phyloP scores from a whole-genome alignment of 164 flowering plant species.

The Taxillus chinensis region DNA sequence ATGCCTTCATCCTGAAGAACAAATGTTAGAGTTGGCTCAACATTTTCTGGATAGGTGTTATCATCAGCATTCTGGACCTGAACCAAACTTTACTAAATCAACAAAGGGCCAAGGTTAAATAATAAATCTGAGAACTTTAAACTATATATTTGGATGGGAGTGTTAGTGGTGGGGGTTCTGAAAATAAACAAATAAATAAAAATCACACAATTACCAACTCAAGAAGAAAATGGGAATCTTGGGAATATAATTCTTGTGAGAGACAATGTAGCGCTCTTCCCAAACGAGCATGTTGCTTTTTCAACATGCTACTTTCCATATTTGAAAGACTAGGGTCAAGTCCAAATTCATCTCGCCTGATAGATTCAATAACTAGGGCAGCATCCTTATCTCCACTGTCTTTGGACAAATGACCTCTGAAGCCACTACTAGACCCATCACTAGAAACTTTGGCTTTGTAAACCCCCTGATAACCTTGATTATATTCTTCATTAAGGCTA shows the following conservation, averaged over 20 bases:
- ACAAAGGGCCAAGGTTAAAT: neutral
- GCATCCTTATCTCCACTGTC: slow-evolving; percentile 27
- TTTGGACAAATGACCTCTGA: slow-evolving; percentile 4
- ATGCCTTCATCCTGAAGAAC: slow-evolving; percentile 65
- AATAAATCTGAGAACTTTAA: too few relatives aligned
- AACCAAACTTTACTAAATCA: slow-evolving; percentile 2
- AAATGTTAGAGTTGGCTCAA: slow-evolving; percentile 76
- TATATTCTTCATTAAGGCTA: slow-evolving; percentile 8
- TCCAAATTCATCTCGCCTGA: slow-evolving; percentile 93
- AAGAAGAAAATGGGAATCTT: slow-evolving; percentile 96
- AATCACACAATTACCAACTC: slow-evolving; percentile 56
- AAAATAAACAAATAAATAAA: neutral
- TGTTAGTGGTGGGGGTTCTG: too few relatives aligned
- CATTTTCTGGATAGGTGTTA: slow-evolving; percentile 54
- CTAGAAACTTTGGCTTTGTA: slow-evolving; percentile 10
- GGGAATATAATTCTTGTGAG: slow-evolving; percentile 88
- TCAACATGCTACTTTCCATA: slow-evolving; percentile 47
- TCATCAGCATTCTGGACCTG: slow-evolving; percentile 99
- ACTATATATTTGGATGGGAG: too few relatives aligned
- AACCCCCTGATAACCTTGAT: slow-evolving; percentile 6
- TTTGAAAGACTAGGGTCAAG: slow-evolving; percentile 45
- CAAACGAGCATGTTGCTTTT: slow-evolving; percentile 93
- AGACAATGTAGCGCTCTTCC: slow-evolving; percentile 96
- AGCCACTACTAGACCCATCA: slow-evolving; percentile 9
- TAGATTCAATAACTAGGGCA: slow-evolving; percentile 49